Evolutionary conservation across 495 filamentous ascomycete genomes (phyloP).

Genomic region (Xylaria telfairii): DNA sequence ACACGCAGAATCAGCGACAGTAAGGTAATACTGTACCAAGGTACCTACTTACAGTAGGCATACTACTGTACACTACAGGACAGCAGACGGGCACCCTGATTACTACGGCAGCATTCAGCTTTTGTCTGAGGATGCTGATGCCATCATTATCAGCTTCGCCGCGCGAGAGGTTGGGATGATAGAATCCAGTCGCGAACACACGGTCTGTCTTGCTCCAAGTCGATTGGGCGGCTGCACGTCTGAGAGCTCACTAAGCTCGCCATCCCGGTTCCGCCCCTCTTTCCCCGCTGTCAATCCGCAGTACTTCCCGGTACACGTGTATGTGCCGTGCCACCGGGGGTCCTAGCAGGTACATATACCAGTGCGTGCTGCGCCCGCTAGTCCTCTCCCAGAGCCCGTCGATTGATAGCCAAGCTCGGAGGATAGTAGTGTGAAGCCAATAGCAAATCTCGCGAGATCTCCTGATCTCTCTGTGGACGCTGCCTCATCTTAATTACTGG

Average conservation of each 20-base stretch:
- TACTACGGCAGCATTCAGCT: slow-evolving; percentile 1
- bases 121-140: background rate
- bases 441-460: background rate
- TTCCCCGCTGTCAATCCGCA: slow-evolving; percentile 4
- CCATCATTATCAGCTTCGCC: background rate
- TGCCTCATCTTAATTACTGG: background rate
- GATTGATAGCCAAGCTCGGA: background rate
- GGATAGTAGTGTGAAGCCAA: too few relatives aligned
- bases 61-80: too few relatives aligned
- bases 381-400: background rate
- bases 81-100: background rate
- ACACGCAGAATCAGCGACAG: background rate
- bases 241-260: background rate
- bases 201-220: slow-evolving; percentile 23
- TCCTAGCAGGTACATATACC: too few relatives aligned
- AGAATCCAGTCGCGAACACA: slow-evolving; percentile 12
- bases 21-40: background rate
- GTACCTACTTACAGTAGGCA: too few relatives aligned
- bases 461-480: background rate
- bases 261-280: slow-evolving; percentile 9
- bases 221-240: slow-evolving; percentile 6
- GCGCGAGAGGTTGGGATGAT: background rate
- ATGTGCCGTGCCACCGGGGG: background rate
- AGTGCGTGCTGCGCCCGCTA: too few relatives aligned
- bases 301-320: background rate